Conservation (phyloP, 768 basidiomycete genomes). For the Agrocybe pediades region DNA sequence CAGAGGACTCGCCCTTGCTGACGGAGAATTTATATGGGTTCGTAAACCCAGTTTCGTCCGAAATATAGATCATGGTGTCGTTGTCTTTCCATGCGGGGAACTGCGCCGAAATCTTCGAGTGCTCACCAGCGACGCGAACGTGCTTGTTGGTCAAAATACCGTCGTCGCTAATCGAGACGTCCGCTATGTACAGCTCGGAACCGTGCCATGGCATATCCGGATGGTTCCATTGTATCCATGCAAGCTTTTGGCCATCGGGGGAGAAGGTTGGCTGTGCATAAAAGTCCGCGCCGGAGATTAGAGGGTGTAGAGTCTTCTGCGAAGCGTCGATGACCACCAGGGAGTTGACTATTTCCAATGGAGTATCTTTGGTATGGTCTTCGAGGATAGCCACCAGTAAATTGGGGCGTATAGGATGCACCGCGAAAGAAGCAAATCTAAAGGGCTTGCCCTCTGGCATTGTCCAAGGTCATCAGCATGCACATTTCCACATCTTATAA, state of each 20-base stretch:
- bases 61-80: conserved; percentile 60
- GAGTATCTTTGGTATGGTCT: conserved; percentile 62
- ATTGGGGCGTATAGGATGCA: conserved; percentile 53
- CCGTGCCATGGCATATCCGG: conserved; percentile 68
- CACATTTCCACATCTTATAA: background rate
- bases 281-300: conserved; percentile 68
- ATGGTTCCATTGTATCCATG: conserved; percentile 70
- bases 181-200: conserved; percentile 52
- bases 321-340: conserved; percentile 57
- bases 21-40: conserved; percentile 65
- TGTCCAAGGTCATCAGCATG: conserved; percentile 3
- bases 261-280: conserved; percentile 67
- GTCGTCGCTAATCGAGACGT: conserved; percentile 33
- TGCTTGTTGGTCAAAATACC: conserved; percentile 34
- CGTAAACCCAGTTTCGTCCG: conserved; percentile 64
- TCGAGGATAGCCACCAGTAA: conserved; percentile 69
- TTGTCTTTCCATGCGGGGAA: conserved; percentile 65
- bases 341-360: conserved; percentile 53
- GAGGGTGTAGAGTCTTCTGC: conserved; percentile 41
- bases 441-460: conserved; percentile 51
- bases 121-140: conserved; percentile 54
- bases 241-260: conserved; percentile 56
- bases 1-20: conserved; percentile 27
- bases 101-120: conserved; percentile 48
- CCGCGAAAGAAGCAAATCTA: conserved; percentile 65